These are phyloP conservation scores for Capsicum baccatum DNA, from an alignment of 257 asterid species.

Conservation along the genomic window DNA sequence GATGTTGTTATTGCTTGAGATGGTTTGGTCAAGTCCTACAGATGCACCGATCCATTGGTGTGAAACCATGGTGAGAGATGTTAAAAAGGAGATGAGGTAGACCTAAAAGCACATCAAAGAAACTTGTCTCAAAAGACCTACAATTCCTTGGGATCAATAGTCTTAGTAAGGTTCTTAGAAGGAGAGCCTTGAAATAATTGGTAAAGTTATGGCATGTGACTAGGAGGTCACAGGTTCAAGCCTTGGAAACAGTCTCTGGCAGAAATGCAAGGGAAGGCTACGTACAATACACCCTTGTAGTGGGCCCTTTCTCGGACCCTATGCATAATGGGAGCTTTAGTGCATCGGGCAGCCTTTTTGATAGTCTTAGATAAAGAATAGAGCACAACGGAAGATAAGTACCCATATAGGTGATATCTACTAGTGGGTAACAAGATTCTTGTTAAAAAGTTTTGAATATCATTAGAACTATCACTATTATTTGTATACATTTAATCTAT, in stretches of 20 bases:
- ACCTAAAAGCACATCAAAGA: neutral
- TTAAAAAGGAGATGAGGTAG: neutral
- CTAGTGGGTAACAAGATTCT: neutral
- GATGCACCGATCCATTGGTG: neutral
- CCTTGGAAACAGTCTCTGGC: too few relatives aligned
- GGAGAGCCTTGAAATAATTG: too few relatives aligned
- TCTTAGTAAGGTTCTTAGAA: too few relatives aligned
- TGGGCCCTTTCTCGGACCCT: too few relatives aligned
- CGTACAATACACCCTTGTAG: too few relatives aligned
- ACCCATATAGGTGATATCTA: neutral
- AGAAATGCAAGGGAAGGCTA: too few relatives aligned
- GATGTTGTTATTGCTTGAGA: neutral
- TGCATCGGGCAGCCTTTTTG: too few relatives aligned
- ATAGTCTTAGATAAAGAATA: neutral
- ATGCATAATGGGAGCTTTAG: too few relatives aligned
- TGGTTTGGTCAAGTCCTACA: constrained; percentile 1
- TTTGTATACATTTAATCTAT: neutral
- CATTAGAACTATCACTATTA: neutral
- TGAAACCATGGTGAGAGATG: neutral
- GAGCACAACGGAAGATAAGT: neutral
- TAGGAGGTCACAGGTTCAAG: too few relatives aligned
- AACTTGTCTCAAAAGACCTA: neutral
- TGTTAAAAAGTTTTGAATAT: neutral
- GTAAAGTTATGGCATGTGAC: too few relatives aligned
- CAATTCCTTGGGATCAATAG: neutral